These are phyloP conservation scores for barrel medic (Medicago truncatula) DNA, from an alignment of 306 rosid species.

Conservation along the genomic window DNA sequence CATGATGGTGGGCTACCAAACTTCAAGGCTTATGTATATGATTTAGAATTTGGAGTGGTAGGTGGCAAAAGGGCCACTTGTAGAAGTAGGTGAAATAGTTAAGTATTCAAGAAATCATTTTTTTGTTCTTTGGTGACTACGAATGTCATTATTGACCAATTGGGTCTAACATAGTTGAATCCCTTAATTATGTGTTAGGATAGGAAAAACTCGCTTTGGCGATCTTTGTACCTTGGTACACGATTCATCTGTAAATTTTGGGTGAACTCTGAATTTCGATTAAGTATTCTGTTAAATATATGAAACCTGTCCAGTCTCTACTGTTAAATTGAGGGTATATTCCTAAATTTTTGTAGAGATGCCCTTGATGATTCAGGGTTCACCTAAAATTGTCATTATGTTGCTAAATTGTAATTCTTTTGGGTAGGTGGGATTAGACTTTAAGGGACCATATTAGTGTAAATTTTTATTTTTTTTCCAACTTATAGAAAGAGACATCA, in stretches of 20 bases:
- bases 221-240: neutral
- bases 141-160: constrained; percentile 1
- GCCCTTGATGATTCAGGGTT: neutral
- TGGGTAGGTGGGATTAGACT: constrained; percentile 45
- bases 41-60: constrained; percentile 36
- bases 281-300: too few relatives aligned
- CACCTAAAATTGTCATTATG: constrained; percentile 3
- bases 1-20: constrained; percentile 46
- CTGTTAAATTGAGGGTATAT: neutral
- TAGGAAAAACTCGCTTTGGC: neutral
- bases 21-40: neutral
- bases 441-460: constrained; percentile 34
- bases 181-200: neutral
- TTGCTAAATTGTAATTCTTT: constrained; percentile 31
- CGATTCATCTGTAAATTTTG: too few relatives aligned
- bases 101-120: constrained; percentile 20
- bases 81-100: constrained; percentile 35
- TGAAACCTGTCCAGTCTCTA: too few relatives aligned
- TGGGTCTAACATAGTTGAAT: neutral
- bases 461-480: constrained; percentile 26
- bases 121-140: neutral
- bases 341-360: neutral
- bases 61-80: constrained; percentile 39
- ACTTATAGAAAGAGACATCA: constrained; percentile 28
- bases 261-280: too few relatives aligned